Conservation (phyloP, 139 green algal genomes). For the Bryopsis sp. region DNA sequence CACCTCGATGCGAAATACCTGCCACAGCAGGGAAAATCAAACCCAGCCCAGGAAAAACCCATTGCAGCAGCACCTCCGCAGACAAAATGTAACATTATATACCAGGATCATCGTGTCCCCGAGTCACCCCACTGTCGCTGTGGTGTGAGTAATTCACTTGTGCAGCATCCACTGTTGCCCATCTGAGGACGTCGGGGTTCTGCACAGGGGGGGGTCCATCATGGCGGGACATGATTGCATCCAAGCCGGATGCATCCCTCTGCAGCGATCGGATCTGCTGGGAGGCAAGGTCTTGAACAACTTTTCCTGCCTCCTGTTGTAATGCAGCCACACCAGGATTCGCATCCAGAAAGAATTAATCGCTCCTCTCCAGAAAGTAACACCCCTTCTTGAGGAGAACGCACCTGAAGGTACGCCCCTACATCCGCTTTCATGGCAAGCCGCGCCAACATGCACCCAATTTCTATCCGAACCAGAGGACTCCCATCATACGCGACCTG, state of each 20-base stretch:
- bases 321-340: not conserved
- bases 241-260: too few relatives aligned
- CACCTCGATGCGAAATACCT: not conserved
- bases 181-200: not conserved
- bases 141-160: not conserved
- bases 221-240: too few relatives aligned
- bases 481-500: slow-evolving; percentile 58
- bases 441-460: slow-evolving; percentile 59
- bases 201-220: not conserved
- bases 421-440: slow-evolving; percentile 30
- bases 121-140: not conserved
- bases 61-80: not conserved
- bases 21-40: not conserved
- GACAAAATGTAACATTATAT: not conserved
- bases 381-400: not conserved
- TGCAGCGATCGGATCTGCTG: too few relatives aligned
- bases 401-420: not conserved
- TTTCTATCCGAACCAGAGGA: slow-evolving; percentile 63
- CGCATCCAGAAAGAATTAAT: not conserved
- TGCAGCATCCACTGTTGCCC: not conserved
- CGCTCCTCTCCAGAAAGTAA: not conserved
- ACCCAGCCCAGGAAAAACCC: not conserved
- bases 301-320: not conserved
- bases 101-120: not conserved
- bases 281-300: too few relatives aligned